Evolutionary conservation across 176 grass and related monocot species (phyloP).

Genomic region (Miscanthus lutarioriparius): DNA sequence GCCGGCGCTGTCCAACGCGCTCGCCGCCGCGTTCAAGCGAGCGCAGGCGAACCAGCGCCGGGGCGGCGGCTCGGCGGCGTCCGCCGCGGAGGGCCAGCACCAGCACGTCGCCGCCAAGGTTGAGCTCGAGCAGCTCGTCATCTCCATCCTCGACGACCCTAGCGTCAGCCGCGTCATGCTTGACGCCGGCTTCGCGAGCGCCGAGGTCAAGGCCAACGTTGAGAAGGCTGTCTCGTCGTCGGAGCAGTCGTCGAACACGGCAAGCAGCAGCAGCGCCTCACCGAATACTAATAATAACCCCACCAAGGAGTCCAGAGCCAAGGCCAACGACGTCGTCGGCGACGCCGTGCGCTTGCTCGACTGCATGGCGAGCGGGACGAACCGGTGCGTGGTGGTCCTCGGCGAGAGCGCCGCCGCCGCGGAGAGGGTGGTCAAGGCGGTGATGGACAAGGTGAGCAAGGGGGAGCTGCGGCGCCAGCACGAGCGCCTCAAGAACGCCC

Average conservation of each 20-base stretch:
- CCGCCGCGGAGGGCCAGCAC: not conserved
- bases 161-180: slow-evolving; percentile 95
- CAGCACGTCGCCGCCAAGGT: slow-evolving; percentile 45
- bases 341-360: slow-evolving; percentile 58
- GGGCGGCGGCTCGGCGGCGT: not conserved
- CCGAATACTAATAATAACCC: not conserved
- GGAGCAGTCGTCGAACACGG: not conserved
- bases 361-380: slow-evolving; percentile 40
- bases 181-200: slow-evolving; percentile 88
- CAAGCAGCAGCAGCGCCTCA: not conserved
- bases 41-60: slow-evolving; percentile 14
- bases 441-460: slow-evolving; percentile 79
- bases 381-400: slow-evolving; percentile 51
- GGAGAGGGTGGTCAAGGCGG: slow-evolving; percentile 47
- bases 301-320: not conserved
- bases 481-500: slow-evolving; percentile 52
- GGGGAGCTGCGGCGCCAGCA: slow-evolving; percentile 40
- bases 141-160: slow-evolving; percentile 98
- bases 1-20: slow-evolving; percentile 67
- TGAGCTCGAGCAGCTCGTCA: slow-evolving; percentile 83
- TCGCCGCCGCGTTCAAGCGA: slow-evolving; percentile 77
- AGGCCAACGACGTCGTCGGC: not conserved
- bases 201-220: slow-evolving; percentile 77
- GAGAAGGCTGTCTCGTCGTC: slow-evolving; percentile 40
- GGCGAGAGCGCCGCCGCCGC: slow-evolving; percentile 43